These are phyloP conservation scores for Geoglossum glabrum DNA, from an alignment of 495 filamentous ascomycete species.

Conservation along the genomic window DNA sequence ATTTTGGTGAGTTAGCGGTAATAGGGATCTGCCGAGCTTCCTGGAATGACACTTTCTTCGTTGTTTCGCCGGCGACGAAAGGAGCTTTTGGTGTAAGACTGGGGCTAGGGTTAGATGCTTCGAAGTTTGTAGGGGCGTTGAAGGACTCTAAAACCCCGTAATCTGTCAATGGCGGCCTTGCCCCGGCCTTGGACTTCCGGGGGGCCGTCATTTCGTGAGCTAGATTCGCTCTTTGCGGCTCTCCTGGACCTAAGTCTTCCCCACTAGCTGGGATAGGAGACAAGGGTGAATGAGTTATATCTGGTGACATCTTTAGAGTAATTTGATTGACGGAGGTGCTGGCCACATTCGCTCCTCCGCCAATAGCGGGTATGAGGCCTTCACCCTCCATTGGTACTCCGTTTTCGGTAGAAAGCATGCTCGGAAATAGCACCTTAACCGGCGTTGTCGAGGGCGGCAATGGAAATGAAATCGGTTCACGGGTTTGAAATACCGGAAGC, in stretches of 20 bases:
- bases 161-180: neutral
- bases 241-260: neutral
- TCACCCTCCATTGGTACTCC: neutral
- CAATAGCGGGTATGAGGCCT: neutral
- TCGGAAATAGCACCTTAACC: neutral
- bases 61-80: neutral
- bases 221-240: neutral
- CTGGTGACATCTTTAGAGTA: no score
- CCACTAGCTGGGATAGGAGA: neutral
- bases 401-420: neutral
- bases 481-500: neutral
- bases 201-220: neutral
- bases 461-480: neutral
- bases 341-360: neutral
- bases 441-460: neutral
- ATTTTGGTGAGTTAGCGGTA: neutral
- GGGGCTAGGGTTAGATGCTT: neutral
- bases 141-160: neutral
- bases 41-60: slow-evolving; percentile 1
- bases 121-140: neutral
- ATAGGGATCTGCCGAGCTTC: neutral
- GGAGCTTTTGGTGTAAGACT: neutral
- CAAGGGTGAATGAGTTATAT: neutral
- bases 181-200: neutral
- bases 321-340: neutral